Base-by-base conservation (phyloP, 2,329 filamentous ascomycete genomes). In the Talaromyces sp. region DNA sequence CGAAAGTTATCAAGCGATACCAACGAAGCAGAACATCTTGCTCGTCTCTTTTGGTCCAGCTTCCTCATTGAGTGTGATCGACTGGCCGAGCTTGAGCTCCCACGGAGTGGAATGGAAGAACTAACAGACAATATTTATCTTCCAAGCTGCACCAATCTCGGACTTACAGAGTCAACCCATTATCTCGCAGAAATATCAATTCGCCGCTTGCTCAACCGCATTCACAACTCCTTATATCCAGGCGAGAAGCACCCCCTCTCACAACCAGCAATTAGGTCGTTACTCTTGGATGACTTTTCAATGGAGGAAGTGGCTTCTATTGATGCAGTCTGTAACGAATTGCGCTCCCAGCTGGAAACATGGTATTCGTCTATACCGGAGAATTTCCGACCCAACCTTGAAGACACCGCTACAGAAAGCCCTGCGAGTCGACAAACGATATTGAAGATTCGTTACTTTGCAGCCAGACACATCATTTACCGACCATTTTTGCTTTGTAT, bases 321-420 rank as follows among this genome's bases (percentile, higher is more conserved):
- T 62, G 66, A 66, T 28, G 61, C 42, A 5, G 28, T 58, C 15
- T 58, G 57, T 17, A 58, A 52, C 36, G 72, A 74, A 55, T 65
- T 75, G 10, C 66, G 72, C 32, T 62, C 66, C 1, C 72, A 74
- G 58, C 65, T 75, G 4, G 66, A 72, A 17, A 60, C 64, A 6
- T 75, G 72, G 72, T 68, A 75, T 55, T 52, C 65, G 2, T 73
- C 72, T 9, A 73, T 75, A 15, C 72, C 72, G 0, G 71, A 73
- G 39, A 60, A 62, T 2, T 69, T 68, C 49, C 66, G 71, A 6
- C 72, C 72, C 6, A 60, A 59, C 1, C 63, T 74, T 3, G 65
- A 63, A 3, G 52, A 66, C 4, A 49, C 57, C 1, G 8, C 27
- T 9, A 44, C 36, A 53, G 65, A 66, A 3, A 59, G 60, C 11